A percentile compares a stretch with the other conserved stretches of the same genome.
phyloP scores from a whole-genome alignment of 2,329 filamentous ascomycete genomes.

The Trichoderma oligosporum region DNA sequence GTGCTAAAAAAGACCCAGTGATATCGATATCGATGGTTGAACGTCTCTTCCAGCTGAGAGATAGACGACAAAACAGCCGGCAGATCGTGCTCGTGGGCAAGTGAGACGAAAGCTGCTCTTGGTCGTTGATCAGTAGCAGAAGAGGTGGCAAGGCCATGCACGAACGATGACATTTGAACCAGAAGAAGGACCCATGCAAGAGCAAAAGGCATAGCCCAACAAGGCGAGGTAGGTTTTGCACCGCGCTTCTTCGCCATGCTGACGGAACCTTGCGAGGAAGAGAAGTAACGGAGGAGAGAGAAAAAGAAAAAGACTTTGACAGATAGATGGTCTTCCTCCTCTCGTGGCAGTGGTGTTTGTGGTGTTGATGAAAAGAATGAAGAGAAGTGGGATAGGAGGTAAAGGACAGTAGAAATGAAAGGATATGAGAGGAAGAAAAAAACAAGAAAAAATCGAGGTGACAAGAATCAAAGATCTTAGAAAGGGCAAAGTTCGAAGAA shows the following conservation, averaged over 20 bases:
- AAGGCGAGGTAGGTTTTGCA: background rate
- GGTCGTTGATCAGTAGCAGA: conserved; percentile 25
- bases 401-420: conserved; percentile 4
- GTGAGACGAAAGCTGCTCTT: conserved; percentile 33
- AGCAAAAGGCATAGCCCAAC: background rate
- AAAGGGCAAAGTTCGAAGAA: too few relatives aligned
- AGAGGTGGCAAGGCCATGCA: conserved; percentile 22
- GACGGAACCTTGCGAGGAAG: background rate
- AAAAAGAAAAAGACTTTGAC: background rate
- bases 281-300: background rate
- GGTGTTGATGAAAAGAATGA: background rate
- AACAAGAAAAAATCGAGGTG: background rate
- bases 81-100: conserved; percentile 33
- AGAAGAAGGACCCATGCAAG: conserved; percentile 25
- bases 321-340: conserved; percentile 5
- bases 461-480: conserved; percentile 13
- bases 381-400: conserved; percentile 2
- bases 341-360: too few relatives aligned
- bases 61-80: conserved; percentile 40
- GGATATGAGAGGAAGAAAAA: background rate
- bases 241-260: conserved; percentile 22
- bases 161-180: conserved; percentile 22
- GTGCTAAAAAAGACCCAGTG: conserved; percentile 89
- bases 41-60: conserved; percentile 53
- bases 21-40: conserved; percentile 80